Evolutionary conservation across 2,329 filamentous ascomycete species (phyloP).

Genomic region (Pestalotiopsis sp.): DNA sequence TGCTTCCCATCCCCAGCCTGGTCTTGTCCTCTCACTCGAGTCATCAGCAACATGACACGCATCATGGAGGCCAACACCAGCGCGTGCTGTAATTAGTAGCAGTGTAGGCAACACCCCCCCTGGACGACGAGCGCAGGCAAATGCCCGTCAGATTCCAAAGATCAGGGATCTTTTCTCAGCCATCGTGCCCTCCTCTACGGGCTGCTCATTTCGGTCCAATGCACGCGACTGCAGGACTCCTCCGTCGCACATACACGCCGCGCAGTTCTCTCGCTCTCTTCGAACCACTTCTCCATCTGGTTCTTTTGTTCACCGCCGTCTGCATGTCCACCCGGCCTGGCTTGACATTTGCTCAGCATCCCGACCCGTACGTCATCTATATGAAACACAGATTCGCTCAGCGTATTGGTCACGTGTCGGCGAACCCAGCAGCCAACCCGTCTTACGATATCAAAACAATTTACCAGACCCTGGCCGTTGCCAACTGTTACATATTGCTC

Average conservation of each 20-base stretch:
- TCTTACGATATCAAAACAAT: neutral
- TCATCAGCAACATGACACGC: neutral
- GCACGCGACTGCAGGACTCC: constrained; percentile 10
- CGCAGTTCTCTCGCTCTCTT: neutral
- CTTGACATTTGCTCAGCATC: neutral
- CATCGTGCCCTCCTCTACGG: neutral
- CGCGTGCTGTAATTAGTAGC: neutral
- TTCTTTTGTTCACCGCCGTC: constrained; percentile 7
- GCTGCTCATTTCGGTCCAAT: constrained; percentile 15
- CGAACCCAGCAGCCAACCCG: neutral
- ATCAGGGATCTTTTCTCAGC: constrained; percentile 5
- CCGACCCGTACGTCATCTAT: constrained; percentile 3
- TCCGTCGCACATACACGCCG: neutral
- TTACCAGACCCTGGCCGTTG: neutral
- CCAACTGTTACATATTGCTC: neutral
- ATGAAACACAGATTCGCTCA: constrained; percentile 6
- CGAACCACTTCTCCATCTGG: neutral
- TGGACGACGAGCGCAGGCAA: neutral
- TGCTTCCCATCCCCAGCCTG: neutral
- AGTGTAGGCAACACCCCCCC: neutral
- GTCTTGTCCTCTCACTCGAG: neutral
- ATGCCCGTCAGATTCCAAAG: neutral
- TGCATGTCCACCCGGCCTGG: neutral
- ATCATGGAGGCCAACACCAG: too few species aligned
- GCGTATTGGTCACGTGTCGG: neutral